These are phyloP conservation scores for Pyricularia sp. DNA, from an alignment of 2,329 filamentous ascomycete genomes.

Conservation along the genomic window DNA sequence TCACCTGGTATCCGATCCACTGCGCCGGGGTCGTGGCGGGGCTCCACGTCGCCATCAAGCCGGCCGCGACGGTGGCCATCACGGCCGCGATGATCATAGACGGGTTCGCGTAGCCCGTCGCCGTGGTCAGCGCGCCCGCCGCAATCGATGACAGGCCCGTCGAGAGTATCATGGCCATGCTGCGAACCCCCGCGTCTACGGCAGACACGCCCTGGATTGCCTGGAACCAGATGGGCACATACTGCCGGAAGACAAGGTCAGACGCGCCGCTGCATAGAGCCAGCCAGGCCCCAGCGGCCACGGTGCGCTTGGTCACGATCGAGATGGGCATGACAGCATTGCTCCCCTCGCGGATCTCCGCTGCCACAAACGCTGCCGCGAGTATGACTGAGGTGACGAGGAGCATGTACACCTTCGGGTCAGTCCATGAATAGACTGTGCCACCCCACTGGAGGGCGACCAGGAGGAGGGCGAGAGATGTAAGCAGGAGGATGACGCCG, in stretches of 20 bases:
- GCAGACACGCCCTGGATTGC: conserved; percentile 42
- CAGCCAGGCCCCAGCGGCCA: conserved; percentile 20
- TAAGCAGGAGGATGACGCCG: conserved; percentile 50
- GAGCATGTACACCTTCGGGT: conserved; percentile 43
- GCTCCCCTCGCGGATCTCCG: conserved; percentile 44
- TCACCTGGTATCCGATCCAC: conserved; percentile 52
- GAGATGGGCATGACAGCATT: conserved; percentile 46
- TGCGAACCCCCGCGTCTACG: conserved; percentile 46
- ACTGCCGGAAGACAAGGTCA: conserved; percentile 37
- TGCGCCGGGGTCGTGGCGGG: conserved; percentile 33
- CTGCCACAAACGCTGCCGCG: conserved; percentile 34
- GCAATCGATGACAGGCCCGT: conserved; percentile 40
- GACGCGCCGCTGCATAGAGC: conserved; percentile 20
- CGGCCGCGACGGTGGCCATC: conserved; percentile 41
- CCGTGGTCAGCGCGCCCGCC: conserved; percentile 37
- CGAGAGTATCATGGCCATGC: conserved; percentile 45
- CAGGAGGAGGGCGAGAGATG: conserved; percentile 48
- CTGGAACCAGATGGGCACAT: conserved; percentile 49
- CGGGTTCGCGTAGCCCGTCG: conserved; percentile 50
- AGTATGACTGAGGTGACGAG: conserved; percentile 39
- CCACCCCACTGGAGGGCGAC: conserved; percentile 57
- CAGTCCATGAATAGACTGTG: conserved; percentile 39
- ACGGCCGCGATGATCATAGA: conserved; percentile 42
- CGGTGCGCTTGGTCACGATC: conserved; percentile 45
- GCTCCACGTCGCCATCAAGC: conserved; percentile 47